Conservation (phyloP, 1,284 basidiomycete genomes). For the Stygiomarasmius scandens region DNA sequence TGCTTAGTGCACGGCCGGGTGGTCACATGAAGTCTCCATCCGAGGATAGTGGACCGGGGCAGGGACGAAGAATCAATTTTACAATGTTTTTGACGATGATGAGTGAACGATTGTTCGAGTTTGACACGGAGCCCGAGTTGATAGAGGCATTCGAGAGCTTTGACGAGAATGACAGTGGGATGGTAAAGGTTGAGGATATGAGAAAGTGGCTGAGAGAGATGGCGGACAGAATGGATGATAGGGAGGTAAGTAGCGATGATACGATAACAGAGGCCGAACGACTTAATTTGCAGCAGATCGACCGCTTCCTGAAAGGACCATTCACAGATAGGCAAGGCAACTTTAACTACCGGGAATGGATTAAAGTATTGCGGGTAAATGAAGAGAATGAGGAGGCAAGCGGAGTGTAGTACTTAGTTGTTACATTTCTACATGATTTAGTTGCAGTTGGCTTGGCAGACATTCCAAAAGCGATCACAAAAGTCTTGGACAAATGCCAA, state of each 20-base stretch:
- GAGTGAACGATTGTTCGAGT: slow-evolving; percentile 88
- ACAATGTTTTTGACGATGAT: slow-evolving; percentile 96
- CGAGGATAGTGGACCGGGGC: slow-evolving; percentile 38
- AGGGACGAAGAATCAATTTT: slow-evolving; percentile 76
- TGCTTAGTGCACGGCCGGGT: slow-evolving; percentile 78
- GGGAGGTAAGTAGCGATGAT: slow-evolving; percentile 78
- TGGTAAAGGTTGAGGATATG: slow-evolving; percentile 82
- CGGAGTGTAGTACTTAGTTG: no score
- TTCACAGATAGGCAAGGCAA: slow-evolving; percentile 87
- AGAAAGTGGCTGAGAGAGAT: slow-evolving; percentile 80
- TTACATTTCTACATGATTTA: no score
- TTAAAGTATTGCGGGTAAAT: slow-evolving; percentile 48
- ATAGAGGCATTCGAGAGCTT: slow-evolving; percentile 90
- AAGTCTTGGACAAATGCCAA: no score
- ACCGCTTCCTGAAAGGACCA: slow-evolving; percentile 79
- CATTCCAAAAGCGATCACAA: no score
- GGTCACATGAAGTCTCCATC: slow-evolving; percentile 33
- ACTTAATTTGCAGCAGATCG: no score
- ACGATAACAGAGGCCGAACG: no score
- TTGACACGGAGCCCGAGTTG: slow-evolving; percentile 87
- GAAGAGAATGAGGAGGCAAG: not conserved
- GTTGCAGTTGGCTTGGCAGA: no score
- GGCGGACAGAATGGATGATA: slow-evolving; percentile 80
- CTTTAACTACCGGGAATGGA: slow-evolving; percentile 93
- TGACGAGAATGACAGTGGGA: slow-evolving; percentile 85